phyloP scores from a whole-genome alignment of 768 basidiomycete genomes.

The Postia placenta region DNA sequence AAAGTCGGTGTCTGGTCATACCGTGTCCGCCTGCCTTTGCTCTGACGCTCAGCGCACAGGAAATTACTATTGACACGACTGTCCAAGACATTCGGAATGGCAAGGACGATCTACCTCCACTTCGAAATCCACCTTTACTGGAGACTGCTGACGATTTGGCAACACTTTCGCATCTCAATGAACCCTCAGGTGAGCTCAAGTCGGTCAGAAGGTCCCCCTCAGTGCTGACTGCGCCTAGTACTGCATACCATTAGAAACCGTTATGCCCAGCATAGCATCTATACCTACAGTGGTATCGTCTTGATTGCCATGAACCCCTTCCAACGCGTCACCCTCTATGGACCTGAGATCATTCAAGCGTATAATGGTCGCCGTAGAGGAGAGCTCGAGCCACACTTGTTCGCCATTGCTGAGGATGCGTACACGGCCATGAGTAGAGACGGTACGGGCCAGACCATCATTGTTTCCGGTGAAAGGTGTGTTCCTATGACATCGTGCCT shows the following conservation, averaged over 20 bases:
- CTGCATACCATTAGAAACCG: conserved; percentile 96
- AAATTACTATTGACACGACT: conserved; percentile 73
- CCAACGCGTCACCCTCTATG: conserved; percentile 94
- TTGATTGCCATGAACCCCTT: conserved; percentile 99
- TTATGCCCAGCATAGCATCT: conserved; percentile 95
- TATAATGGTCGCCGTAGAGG: conserved; percentile 90
- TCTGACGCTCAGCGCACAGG: conserved; percentile 36
- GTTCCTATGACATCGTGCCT: conserved; percentile 22
- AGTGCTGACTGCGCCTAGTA: conserved; percentile 39
- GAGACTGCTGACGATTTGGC: conserved; percentile 98
- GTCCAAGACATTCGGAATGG: conserved; percentile 75
- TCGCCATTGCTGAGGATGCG: conserved; percentile 99
- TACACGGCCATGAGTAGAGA: conserved; percentile 96
- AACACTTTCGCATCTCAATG: conserved; percentile 95
- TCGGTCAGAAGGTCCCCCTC: background rate
- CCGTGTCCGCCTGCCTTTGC: background rate
- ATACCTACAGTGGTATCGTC: conserved; percentile 98
- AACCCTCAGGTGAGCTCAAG: conserved; percentile 74
- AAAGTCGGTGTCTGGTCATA: conserved; percentile 48
- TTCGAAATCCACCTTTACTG: conserved; percentile 93
- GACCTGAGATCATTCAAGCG: conserved; percentile 94
- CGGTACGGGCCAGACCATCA: conserved; percentile 94
- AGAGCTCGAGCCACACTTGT: conserved; percentile 95
- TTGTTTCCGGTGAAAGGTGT: conserved; percentile 96
- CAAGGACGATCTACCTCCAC: conserved; percentile 77